These are phyloP conservation scores for Colletotrichum orbiculare DNA, from an alignment of 2,329 filamentous ascomycete species.

Conservation along the genomic window DNA sequence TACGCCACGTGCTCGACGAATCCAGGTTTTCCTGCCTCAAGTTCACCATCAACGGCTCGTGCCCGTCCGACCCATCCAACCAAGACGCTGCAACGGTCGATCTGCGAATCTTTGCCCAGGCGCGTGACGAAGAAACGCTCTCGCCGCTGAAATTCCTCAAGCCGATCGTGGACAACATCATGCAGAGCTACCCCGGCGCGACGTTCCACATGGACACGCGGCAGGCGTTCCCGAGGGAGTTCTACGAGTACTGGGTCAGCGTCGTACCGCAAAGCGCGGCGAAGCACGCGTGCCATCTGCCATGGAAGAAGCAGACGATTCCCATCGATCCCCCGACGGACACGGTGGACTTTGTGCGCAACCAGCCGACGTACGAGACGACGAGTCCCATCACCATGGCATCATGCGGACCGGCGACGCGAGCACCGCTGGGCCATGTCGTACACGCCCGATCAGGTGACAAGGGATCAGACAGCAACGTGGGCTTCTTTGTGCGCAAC, in stretches of 20 bases:
- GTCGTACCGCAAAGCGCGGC: constrained; percentile 40
- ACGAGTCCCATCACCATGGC: constrained; percentile 40
- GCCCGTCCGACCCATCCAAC: constrained; percentile 50
- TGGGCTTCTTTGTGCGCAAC: constrained; percentile 41
- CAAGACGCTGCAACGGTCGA: constrained; percentile 61
- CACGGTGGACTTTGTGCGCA: constrained; percentile 40
- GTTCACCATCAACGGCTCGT: constrained; percentile 50
- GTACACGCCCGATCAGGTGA: constrained; percentile 50
- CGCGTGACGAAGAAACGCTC: constrained; percentile 48
- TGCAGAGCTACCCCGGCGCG: constrained; percentile 56
- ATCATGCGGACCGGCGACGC: constrained; percentile 42
- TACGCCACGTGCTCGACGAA: constrained; percentile 48
- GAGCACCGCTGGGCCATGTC: constrained; percentile 44
- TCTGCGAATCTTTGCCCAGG: constrained; percentile 59
- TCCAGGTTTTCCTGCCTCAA: constrained; percentile 47
- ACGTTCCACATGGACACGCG: constrained; percentile 52
- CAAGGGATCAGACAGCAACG: constrained; percentile 53
- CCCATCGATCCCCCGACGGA: constrained; percentile 38
- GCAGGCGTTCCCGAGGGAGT: constrained; percentile 39
- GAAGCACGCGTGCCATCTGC: constrained; percentile 40
- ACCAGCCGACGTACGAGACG: constrained; percentile 44
- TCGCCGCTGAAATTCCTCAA: constrained; percentile 50
- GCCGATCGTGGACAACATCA: constrained; percentile 53
- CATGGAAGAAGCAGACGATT: constrained; percentile 38
- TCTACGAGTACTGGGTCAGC: constrained; percentile 40